Conservation (phyloP, 75 land plant species). For the Picea glauca region DNA sequence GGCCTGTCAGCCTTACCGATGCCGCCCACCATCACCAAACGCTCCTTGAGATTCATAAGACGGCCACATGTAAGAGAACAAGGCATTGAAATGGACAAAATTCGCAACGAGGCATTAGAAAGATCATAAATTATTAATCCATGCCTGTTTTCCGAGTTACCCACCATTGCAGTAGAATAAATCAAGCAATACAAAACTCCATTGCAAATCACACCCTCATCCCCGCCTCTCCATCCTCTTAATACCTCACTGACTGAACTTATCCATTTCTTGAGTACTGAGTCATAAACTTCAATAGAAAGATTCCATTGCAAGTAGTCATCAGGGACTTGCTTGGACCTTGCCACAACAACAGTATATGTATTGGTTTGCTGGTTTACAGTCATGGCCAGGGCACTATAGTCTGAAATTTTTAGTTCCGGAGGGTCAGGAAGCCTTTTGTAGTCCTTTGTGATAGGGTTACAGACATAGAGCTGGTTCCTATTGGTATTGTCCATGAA, state of each 20-base stretch:
- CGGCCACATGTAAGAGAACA: constrained; percentile 71
- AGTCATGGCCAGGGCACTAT: constrained; percentile 64
- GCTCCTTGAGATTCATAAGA: constrained; percentile 68
- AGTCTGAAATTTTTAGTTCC: constrained; percentile 48
- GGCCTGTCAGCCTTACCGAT: constrained; percentile 70
- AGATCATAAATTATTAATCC: constrained; percentile 57
- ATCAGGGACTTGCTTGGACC: constrained; percentile 70
- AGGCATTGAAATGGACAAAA: constrained; percentile 50
- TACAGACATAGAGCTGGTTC: constrained; percentile 53
- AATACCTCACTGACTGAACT: constrained; percentile 49
- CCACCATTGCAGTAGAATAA: constrained; percentile 50
- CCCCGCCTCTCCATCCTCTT: constrained; percentile 80
- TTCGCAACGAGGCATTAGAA: constrained; percentile 24
- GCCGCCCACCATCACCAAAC: constrained; percentile 86
- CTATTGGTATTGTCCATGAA: constrained; percentile 59
- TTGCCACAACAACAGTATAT: constrained; percentile 51
- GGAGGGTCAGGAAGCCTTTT: constrained; percentile 40
- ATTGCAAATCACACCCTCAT: constrained; percentile 72
- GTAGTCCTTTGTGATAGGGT: constrained; percentile 56
- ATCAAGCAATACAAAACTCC: constrained; percentile 67
- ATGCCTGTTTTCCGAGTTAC: constrained; percentile 43
- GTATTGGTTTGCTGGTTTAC: constrained; percentile 35
- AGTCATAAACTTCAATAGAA: constrained; percentile 62
- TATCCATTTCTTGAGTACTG: constrained; percentile 36
- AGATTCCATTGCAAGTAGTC: constrained; percentile 72